phyloP scores from a whole-genome alignment of 306 rosid genomes.

The Quercus engelmannii region DNA sequence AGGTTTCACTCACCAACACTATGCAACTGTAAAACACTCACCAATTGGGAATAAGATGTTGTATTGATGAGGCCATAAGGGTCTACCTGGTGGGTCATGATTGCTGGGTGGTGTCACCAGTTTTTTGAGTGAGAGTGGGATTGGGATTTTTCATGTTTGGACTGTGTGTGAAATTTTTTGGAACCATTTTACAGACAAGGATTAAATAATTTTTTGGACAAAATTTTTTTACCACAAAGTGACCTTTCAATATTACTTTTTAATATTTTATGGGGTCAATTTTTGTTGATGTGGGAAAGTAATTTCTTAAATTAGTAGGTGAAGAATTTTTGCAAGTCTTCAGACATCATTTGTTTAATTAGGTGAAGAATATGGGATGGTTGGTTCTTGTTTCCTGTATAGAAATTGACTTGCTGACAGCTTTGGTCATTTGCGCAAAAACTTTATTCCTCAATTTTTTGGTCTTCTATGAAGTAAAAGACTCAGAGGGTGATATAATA shows the following conservation, averaged over 20 bases:
- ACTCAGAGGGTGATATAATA: too few species aligned
- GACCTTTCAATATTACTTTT: not conserved
- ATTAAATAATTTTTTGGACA: not conserved
- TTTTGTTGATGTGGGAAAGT: constrained; percentile 21
- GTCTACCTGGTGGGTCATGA: not conserved
- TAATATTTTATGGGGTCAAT: constrained; percentile 16
- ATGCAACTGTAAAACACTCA: not conserved
- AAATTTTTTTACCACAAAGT: not conserved
- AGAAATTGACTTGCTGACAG: not conserved
- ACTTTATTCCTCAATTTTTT: too few species aligned
- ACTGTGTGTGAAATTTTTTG: not conserved
- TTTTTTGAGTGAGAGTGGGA: not conserved
- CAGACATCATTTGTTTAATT: constrained; percentile 22
- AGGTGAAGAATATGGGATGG: constrained; percentile 20
- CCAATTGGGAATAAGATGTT: not conserved
- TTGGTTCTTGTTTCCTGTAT: not conserved
- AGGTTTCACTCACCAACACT: not conserved
- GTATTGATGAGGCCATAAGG: not conserved
- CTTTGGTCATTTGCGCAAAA: not conserved
- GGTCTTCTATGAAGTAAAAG: too few species aligned
- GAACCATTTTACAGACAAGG: constrained; percentile 5
- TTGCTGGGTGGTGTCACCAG: not conserved
- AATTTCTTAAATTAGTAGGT: constrained; percentile 39
- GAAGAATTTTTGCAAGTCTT: constrained; percentile 14
- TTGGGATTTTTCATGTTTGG: not conserved